These are phyloP conservation scores for Chaetomiaceae sp. DNA, from an alignment of 2,329 filamentous ascomycete species.

Conservation along the genomic window DNA sequence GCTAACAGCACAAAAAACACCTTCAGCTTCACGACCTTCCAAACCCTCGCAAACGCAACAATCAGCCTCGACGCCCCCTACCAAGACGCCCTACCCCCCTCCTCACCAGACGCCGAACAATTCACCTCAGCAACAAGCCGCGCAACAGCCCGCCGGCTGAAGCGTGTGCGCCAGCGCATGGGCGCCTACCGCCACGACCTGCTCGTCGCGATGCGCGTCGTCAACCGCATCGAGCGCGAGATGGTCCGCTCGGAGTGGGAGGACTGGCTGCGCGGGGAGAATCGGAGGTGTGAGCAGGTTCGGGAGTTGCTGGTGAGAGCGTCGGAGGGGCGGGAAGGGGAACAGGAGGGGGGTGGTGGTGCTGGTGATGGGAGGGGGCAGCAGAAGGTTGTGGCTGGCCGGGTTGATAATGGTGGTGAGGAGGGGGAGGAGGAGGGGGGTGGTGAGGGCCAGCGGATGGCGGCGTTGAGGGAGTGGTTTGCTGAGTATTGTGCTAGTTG, in stretches of 20 bases:
- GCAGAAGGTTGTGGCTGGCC: too few relatives aligned
- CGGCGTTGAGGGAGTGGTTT: slow-evolving; percentile 44
- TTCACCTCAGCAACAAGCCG: slow-evolving; percentile 46
- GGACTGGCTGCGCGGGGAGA: slow-evolving; percentile 82
- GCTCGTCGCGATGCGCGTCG: slow-evolving; percentile 80
- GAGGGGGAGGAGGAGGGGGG: slow-evolving; percentile 26
- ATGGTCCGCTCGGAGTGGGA: slow-evolving; percentile 87
- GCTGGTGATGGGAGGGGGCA: too few relatives aligned
- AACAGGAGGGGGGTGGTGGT: too few relatives aligned
- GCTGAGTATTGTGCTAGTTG: slow-evolving; percentile 54
- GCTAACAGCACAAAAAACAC: background rate
- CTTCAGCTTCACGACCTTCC: slow-evolving; percentile 57
- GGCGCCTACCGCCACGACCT: slow-evolving; percentile 85
- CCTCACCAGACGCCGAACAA: slow-evolving; percentile 12
- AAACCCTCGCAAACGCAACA: slow-evolving; percentile 51
- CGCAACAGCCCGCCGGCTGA: slow-evolving; percentile 59
- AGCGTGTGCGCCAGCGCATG: slow-evolving; percentile 75
- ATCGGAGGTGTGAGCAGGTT: slow-evolving; percentile 64
- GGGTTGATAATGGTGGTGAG: background rate
- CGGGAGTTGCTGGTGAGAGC: slow-evolving; percentile 28
- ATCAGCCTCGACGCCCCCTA: slow-evolving; percentile 55
- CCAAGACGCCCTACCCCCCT: slow-evolving; percentile 39
- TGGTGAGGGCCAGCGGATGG: slow-evolving; percentile 29
- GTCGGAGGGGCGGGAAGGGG: too few relatives aligned
- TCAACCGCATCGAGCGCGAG: slow-evolving; percentile 85